A percentile compares a stretch with the other conserved stretches of the same genome.
phyloP scores from a whole-genome alignment of 129 eudicot species.

The Flaveria ramosissima region DNA sequence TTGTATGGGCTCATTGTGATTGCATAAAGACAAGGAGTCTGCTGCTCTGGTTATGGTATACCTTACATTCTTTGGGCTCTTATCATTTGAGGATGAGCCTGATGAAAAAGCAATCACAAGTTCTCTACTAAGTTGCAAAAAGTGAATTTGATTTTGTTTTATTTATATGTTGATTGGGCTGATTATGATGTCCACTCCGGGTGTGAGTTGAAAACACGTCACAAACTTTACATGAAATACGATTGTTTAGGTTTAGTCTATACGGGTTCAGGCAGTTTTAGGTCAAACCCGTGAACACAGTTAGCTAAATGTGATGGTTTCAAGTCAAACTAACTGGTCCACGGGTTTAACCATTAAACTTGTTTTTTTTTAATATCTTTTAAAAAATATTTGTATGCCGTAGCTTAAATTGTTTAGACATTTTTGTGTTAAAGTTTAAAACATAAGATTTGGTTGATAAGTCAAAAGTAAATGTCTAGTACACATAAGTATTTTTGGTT shows the following conservation, averaged over 20 bases:
- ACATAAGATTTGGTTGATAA: background rate
- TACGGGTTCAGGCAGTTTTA: background rate
- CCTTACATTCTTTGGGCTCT: constrained; percentile 37
- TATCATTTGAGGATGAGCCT: constrained; percentile 25
- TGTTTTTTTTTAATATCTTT: background rate
- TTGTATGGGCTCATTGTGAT: constrained; percentile 25
- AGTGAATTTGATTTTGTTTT: background rate
- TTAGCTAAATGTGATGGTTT: background rate
- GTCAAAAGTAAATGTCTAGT: background rate
- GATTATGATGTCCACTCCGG: constrained; percentile 8
- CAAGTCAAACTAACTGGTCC: background rate
- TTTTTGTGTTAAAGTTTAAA: too few species aligned
- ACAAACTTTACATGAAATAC: background rate
- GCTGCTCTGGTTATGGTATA: constrained; percentile 22
- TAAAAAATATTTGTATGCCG: too few species aligned
- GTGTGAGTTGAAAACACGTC: background rate
- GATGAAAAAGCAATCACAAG: constrained; percentile 12
- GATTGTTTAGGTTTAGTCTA: background rate
- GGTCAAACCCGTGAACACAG: background rate
- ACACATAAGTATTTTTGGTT: background rate
- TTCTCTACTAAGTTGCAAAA: constrained; percentile 8
- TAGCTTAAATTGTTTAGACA: too few species aligned
- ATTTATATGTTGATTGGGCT: background rate
- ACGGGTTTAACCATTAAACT: background rate
- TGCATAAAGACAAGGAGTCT: constrained; percentile 27